Base-by-base conservation (phyloP, 129 eudicot genomes). In the Sambucus nigra region DNA sequence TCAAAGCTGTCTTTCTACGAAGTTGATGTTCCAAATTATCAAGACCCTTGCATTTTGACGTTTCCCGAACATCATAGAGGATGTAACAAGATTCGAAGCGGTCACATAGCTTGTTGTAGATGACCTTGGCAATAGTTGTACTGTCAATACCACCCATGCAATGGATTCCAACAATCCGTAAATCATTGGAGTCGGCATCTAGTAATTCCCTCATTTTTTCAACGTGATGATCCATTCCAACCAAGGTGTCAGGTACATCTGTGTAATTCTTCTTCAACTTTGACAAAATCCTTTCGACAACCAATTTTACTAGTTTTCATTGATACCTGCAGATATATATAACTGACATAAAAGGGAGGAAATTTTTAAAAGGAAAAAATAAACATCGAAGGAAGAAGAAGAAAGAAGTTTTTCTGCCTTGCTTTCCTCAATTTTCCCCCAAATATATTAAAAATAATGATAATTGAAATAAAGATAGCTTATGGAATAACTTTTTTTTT, bases 71-170 rank as follows among this genome's bases (percentile, higher is more conserved):
- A 38, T 40, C 24, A 25, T 38, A 28, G 18, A 63, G 17, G 50
- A 63, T 51, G 19, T 44, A 16, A 15, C 60, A 24, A 46, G 18
- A 9, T 9, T 25, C 60, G 26, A 51, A 63, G 19, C 26, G 28
- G 19, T 33, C 33, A 13, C 10, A 54, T 9, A 22, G 46, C 33
- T 18, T 19, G 22, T 62, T 62, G 21, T 62, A 62, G 9, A 62
- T 10, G 15, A 40, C 46, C 4, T 23, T 62, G 10, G 58, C 46
- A 19, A 50, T 35, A 7, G 67, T 62, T 11, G 67, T 49, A 49
- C 50, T 62, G 38, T 58, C 67, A 13, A 62, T 51, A 6, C 67
- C 67, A 18, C 58, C 58, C 42, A 50, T 33, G 7, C 67, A 57
- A 13, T 20, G 47, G 7, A 62, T 27, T 14, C 23, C 57, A 14